phyloP scores from a whole-genome alignment of 345 rosid genomes.

The Syzygium oleosum region DNA sequence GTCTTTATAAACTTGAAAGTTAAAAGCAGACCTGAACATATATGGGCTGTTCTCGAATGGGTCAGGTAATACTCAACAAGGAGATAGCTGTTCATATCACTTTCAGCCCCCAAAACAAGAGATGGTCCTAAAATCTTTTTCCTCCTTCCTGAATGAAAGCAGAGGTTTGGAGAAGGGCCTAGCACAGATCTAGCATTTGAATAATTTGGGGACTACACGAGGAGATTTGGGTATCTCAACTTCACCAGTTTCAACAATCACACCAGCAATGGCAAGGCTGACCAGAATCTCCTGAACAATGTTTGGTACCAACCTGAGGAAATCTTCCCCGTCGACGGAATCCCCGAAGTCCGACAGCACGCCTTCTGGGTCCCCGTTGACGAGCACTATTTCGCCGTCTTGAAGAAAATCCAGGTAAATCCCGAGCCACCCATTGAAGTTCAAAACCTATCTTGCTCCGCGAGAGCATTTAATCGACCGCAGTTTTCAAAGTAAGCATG shows the following conservation, averaged over 20 bases:
- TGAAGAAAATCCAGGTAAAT: constrained; percentile 36
- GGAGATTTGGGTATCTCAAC: constrained; percentile 40
- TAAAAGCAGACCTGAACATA: neutral
- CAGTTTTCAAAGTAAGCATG: neutral
- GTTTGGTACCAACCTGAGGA: constrained; percentile 85
- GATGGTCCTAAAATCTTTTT: neutral
- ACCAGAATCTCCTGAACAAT: constrained; percentile 43
- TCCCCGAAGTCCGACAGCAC: constrained; percentile 55
- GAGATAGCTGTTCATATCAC: neutral
- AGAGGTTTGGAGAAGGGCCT: constrained; percentile 59
- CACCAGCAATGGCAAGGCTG: neutral
- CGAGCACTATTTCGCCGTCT: constrained; percentile 23
- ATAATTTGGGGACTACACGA: constrained; percentile 56
- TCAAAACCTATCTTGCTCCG: neutral
- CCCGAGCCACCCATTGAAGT: neutral
- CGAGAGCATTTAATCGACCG: no score
- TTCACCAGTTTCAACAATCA: constrained; percentile 24
- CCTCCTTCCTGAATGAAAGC: neutral
- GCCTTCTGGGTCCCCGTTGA: constrained; percentile 63
- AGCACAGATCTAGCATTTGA: constrained; percentile 47
- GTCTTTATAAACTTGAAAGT: neutral
- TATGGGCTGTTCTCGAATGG: neutral
- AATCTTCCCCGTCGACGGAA: constrained; percentile 47
- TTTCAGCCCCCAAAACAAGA: neutral
- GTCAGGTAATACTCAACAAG: neutral